phyloP scores from a whole-genome alignment of 2,329 filamentous ascomycete genomes.

The Arthrobotrys sphaeroides region DNA sequence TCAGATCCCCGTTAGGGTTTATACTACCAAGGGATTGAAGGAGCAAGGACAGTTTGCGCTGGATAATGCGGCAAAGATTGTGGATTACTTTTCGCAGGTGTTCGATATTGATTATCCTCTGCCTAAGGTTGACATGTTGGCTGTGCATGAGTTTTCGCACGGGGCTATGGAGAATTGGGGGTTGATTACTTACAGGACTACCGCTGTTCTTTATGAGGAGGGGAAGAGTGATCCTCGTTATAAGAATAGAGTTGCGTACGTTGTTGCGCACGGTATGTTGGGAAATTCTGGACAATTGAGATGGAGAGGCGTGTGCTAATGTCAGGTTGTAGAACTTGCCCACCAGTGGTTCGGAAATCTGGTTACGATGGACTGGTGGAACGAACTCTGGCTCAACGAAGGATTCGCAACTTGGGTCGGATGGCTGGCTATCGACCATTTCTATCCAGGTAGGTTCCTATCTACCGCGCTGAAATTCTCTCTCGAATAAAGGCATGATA shows the following conservation, averaged over 20 bases:
- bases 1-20: conserved; percentile 90
- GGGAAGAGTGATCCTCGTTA: conserved; percentile 88
- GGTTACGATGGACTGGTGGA: conserved; percentile 98
- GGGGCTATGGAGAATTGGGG: conserved; percentile 82
- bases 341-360: conserved; percentile 97
- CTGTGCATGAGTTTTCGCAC: conserved; percentile 82
- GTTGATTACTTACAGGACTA: conserved; percentile 93
- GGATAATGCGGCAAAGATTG: conserved; percentile 88
- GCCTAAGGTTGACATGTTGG: conserved; percentile 88
- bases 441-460: conserved; percentile 75
- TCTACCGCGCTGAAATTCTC: neutral
- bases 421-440: conserved; percentile 88
- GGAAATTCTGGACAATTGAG: neutral
- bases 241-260: conserved; percentile 93
- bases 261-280: conserved; percentile 79
- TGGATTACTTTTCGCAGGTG: conserved; percentile 95
- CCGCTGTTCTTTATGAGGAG: conserved; percentile 94
- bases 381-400: conserved; percentile 92
- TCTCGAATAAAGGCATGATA: neutral
- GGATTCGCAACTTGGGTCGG: conserved; percentile 98
- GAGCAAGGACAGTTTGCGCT: conserved; percentile 90
- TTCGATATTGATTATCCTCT: conserved; percentile 93
- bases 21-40: conserved; percentile 93
- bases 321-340: conserved; percentile 73
- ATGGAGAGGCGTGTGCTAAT: neutral